Evolutionary conservation across 768 basidiomycete genomes (phyloP).

Genomic region (Leccinum barrowsii): DNA sequence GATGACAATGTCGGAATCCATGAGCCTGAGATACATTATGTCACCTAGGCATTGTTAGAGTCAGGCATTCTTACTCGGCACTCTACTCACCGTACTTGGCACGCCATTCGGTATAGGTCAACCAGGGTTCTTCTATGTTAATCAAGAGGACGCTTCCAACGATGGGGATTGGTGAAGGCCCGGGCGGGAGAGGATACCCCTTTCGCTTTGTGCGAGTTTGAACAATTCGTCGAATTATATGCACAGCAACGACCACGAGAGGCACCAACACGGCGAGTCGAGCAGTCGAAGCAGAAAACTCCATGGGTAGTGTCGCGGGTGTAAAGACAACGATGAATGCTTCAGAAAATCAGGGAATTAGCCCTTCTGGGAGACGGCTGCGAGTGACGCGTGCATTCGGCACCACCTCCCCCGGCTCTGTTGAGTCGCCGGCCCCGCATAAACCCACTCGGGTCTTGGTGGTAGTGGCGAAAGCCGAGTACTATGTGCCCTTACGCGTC

Average conservation of each 20-base stretch:
- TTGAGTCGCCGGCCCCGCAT: too few species aligned
- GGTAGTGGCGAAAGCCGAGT: too few species aligned
- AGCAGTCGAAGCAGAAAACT: not conserved
- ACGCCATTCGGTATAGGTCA: conserved; percentile 7
- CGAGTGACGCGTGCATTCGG: too few species aligned
- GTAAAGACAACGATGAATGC: too few species aligned
- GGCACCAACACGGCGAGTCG: not conserved
- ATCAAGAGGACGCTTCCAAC: not conserved
- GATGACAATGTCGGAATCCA: conserved; percentile 42
- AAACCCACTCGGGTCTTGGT: too few species aligned
- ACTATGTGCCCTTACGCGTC: too few species aligned
- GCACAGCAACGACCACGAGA: not conserved
- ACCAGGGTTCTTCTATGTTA: conserved; percentile 3
- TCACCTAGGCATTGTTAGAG: conserved; percentile 28
- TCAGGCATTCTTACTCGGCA: not conserved
- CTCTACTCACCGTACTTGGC: conserved; percentile 4
- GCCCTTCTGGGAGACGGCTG: too few species aligned
- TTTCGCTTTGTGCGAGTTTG: not conserved
- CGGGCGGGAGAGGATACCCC: conserved; percentile 9
- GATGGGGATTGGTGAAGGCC: conserved; percentile 4
- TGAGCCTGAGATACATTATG: conserved; percentile 43
- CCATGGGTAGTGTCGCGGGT: not conserved
- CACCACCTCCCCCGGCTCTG: too few species aligned
- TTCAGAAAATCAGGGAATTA: too few species aligned
- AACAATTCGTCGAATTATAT: not conserved